Conservation (phyloP, 345 rosid species). For the Salix udensis region DNA sequence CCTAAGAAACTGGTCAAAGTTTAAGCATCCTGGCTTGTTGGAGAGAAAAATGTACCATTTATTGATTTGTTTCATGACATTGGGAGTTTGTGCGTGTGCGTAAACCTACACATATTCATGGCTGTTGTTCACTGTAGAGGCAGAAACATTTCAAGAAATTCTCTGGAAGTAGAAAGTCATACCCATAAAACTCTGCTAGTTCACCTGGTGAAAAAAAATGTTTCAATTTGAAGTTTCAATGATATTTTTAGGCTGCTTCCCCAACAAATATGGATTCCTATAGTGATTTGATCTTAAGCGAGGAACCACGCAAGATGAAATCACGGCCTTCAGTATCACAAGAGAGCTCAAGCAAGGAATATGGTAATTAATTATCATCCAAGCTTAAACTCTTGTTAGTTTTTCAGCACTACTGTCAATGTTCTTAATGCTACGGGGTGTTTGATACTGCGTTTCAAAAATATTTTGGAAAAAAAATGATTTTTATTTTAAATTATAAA, state of each 20-base stretch:
- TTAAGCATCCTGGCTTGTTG: neutral
- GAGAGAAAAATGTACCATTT: neutral
- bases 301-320: neutral
- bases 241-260: neutral
- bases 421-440: neutral
- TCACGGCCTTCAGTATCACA: neutral
- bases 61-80: neutral
- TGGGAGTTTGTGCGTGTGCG: neutral
- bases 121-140: neutral
- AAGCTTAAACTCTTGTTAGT: neutral
- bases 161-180: neutral
- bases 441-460: too few relatives aligned
- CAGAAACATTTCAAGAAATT: neutral
- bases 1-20: neutral
- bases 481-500: too few relatives aligned
- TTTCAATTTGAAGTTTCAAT: neutral
- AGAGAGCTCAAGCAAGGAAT: neutral
- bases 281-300: neutral
- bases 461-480: too few relatives aligned
- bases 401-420: neutral
- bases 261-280: neutral
- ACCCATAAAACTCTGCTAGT: neutral
- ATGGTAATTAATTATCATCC: conserved; percentile 6
- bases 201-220: neutral
- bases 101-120: neutral